Evolutionary conservation across 768 basidiomycete species (phyloP).

Genomic region (Polyporus arcularius): DNA sequence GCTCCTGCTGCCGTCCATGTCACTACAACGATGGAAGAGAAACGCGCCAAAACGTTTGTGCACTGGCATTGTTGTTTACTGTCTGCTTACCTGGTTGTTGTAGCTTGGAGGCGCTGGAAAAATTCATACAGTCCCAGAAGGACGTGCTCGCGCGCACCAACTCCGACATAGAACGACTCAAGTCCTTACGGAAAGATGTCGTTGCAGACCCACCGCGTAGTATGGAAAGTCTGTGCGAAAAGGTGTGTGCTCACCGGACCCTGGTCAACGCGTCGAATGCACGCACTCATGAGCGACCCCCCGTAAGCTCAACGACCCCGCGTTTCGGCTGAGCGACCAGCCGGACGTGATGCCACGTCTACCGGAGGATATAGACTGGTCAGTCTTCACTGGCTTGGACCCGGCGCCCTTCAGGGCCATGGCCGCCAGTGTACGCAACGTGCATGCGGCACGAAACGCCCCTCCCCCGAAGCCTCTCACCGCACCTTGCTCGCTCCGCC

Average conservation of each 20-base stretch:
- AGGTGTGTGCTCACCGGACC: slow-evolving; percentile 36
- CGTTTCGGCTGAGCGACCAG: slow-evolving; percentile 45
- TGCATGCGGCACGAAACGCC: slow-evolving; percentile 38
- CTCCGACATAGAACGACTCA: slow-evolving; percentile 61
- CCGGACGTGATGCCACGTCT: slow-evolving; percentile 44
- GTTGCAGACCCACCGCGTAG: slow-evolving; percentile 37
- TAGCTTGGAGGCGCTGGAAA: slow-evolving; percentile 66
- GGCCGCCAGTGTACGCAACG: slow-evolving; percentile 38
- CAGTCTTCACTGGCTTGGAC: slow-evolving; percentile 59
- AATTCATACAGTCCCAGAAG: slow-evolving; percentile 64
- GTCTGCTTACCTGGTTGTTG: background rate
- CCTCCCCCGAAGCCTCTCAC: slow-evolving; percentile 43
- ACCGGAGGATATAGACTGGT: slow-evolving; percentile 63
- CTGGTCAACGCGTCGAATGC: background rate
- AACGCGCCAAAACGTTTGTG: slow-evolving; percentile 29
- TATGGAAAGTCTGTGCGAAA: slow-evolving; percentile 31
- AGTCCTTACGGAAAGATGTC: slow-evolving; percentile 43
- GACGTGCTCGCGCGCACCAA: slow-evolving; percentile 59
- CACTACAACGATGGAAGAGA: slow-evolving; percentile 25
- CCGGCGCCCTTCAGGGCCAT: slow-evolving; percentile 53
- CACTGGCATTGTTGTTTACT: background rate
- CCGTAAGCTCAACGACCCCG: slow-evolving; percentile 33
- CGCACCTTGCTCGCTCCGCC: slow-evolving; percentile 50
- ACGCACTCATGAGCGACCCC: background rate
- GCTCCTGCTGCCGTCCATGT: slow-evolving; percentile 21